A percentile compares a stretch with the other conserved stretches of the same genome.
Conservation (phyloP, 805 yeast genomes). For the Clavispora vitiphila region DNA sequence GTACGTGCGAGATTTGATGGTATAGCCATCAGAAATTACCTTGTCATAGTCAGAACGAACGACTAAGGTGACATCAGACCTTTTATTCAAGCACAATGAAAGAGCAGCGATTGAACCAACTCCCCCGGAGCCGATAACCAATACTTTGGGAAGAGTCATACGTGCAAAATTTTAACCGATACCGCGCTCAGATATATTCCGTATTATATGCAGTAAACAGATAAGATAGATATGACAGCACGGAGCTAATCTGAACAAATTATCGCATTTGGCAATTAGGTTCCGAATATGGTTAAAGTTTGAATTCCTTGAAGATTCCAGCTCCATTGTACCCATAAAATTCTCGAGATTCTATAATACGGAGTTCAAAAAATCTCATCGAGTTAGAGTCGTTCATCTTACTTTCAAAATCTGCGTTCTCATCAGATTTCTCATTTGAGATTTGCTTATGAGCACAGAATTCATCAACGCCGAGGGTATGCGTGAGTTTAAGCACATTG, state of each 20-base stretch:
- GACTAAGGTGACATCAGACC: constrained; percentile 13
- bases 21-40: constrained; percentile 11
- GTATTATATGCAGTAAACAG: not conserved
- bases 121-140: constrained; percentile 18
- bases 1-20: constrained; percentile 12
- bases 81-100: constrained; percentile 7
- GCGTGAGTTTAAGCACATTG: constrained; percentile 46
- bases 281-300: too few species aligned
- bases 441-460: constrained; percentile 19
- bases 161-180: not conserved
- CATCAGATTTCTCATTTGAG: not conserved
- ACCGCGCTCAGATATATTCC: too few species aligned
- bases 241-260: too few species aligned
- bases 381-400: constrained; percentile 51
- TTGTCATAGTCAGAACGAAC: constrained; percentile 15
- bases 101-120: constrained; percentile 17
- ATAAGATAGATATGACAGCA: too few species aligned
- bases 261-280: too few species aligned
- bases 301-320: constrained; percentile 11
- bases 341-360: constrained; percentile 57
- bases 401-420: constrained; percentile 24
- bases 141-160: constrained; percentile 7
- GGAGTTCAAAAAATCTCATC: constrained; percentile 71
- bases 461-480: constrained; percentile 28
- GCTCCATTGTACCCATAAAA: constrained; percentile 22